Evolutionary conservation across 2,329 filamentous ascomycete species (phyloP).

Genomic region (Pseudogymnoascus sp.): DNA sequence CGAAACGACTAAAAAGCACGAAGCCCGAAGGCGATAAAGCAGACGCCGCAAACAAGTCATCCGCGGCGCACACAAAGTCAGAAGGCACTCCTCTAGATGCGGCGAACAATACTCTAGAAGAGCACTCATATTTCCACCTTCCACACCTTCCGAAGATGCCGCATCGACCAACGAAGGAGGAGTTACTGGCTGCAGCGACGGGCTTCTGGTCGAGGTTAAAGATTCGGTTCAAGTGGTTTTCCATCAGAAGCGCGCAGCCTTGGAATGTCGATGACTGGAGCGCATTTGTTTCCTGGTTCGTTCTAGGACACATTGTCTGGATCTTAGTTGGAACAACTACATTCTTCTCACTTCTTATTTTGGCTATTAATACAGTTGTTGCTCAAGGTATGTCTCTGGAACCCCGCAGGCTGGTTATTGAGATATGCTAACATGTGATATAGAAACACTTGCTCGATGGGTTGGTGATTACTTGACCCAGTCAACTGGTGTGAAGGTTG

Average conservation of each 20-base stretch:
- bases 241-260: conserved; percentile 84
- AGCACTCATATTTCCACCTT: conserved; percentile 44
- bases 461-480: conserved; percentile 92
- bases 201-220: conserved; percentile 87
- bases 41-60: neutral
- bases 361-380: conserved; percentile 91
- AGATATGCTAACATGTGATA: conserved; percentile 16
- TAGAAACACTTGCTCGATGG: conserved; percentile 87
- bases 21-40: neutral
- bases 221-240: conserved; percentile 95
- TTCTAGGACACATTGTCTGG: conserved; percentile 90
- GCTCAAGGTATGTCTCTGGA: conserved; percentile 63
- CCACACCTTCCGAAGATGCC: conserved; percentile 58
- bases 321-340: conserved; percentile 94
- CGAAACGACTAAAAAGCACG: neutral
- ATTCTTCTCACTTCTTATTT: conserved; percentile 86
- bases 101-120: neutral
- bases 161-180: conserved; percentile 89
- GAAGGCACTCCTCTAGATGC: neutral
- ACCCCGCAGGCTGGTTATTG: conserved; percentile 17
- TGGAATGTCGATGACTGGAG: conserved; percentile 97
- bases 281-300: conserved; percentile 90
- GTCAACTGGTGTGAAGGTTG: conserved; percentile 84
- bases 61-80: neutral
- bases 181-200: conserved; percentile 81